Percentiles rank a stretch among this genome's conserved stretches.
Conservation (phyloP, 2,329 filamentous ascomycete genomes). For the Blumeria graminis region DNA sequence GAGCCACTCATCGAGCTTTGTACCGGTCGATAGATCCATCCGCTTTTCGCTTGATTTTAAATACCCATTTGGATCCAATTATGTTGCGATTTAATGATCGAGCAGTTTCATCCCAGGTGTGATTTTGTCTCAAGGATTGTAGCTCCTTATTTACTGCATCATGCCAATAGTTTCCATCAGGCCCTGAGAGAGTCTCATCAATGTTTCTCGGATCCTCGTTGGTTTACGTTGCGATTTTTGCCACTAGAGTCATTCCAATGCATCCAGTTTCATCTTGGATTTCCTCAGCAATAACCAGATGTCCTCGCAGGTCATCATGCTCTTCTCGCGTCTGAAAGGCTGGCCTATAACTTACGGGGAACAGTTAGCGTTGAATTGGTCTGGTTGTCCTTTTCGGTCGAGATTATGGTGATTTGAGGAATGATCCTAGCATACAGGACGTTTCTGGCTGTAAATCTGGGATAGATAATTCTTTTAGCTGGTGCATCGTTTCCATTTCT, state of each 20-base stretch:
- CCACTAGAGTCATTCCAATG: background rate
- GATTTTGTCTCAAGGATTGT: background rate
- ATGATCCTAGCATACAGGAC: background rate
- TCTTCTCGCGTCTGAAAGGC: background rate
- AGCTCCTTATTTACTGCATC: background rate
- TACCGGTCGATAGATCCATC: no score
- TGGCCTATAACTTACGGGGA: background rate
- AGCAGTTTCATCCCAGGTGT: no score
- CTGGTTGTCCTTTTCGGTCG: background rate
- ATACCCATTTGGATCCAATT: no score
- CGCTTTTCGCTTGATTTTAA: no score
- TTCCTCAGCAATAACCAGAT: background rate
- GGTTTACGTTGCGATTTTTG: background rate
- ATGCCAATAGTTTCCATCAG: background rate
- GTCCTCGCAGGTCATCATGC: background rate
- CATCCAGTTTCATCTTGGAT: background rate
- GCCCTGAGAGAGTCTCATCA: background rate
- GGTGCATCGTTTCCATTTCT: no score
- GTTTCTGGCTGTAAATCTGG: background rate
- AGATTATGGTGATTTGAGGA: background rate
- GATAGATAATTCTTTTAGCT: no score
- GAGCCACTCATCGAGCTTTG: no score
- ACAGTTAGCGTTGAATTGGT: background rate
- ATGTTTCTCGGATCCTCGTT: constrained; percentile 1
- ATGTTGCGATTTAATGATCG: no score